Percentiles rank a stretch among this genome's conserved stretches.
Conservation (phyloP, 208 protist genomes). For the Leishmania mexicana region DNA sequence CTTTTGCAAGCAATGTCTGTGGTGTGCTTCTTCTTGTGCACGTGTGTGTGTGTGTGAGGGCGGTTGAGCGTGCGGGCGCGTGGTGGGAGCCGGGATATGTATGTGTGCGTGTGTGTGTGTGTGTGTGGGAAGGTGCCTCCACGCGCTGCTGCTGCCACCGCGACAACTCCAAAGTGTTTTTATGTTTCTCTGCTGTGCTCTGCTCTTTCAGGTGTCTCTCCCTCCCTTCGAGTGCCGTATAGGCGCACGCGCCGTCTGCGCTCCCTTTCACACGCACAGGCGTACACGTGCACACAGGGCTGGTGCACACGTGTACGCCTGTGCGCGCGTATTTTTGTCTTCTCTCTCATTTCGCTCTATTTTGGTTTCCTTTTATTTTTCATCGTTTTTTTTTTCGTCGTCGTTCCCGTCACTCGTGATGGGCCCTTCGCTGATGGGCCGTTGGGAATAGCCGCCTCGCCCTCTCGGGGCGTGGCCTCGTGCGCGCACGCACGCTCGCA, state of each 20-base stretch:
- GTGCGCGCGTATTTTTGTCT: neutral
- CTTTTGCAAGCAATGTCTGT: neutral
- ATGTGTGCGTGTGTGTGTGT: neutral
- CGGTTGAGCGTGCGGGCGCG: neutral
- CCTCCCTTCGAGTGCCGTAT: neutral
- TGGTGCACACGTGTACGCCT: neutral
- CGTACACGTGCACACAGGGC: neutral
- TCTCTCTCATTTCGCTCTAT: neutral
- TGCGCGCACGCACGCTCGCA: neutral
- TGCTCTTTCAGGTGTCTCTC: neutral
- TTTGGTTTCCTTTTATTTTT: neutral
- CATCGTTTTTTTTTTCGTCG: neutral
- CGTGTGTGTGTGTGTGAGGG: conserved; percentile 5
- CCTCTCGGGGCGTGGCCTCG: neutral
- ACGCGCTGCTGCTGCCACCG: conserved; percentile 5
- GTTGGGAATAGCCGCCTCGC: neutral
- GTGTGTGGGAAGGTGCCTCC: neutral
- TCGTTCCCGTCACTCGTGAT: neutral
- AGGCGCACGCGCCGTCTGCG: neutral
- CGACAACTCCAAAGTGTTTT: neutral
- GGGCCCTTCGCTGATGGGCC: neutral
- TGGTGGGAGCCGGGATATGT: neutral
- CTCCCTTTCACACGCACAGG: neutral
- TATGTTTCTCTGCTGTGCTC: neutral
- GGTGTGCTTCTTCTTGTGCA: neutral